Conservation (phyloP, 208 protist species). For the Leishmania tropica region DNA sequence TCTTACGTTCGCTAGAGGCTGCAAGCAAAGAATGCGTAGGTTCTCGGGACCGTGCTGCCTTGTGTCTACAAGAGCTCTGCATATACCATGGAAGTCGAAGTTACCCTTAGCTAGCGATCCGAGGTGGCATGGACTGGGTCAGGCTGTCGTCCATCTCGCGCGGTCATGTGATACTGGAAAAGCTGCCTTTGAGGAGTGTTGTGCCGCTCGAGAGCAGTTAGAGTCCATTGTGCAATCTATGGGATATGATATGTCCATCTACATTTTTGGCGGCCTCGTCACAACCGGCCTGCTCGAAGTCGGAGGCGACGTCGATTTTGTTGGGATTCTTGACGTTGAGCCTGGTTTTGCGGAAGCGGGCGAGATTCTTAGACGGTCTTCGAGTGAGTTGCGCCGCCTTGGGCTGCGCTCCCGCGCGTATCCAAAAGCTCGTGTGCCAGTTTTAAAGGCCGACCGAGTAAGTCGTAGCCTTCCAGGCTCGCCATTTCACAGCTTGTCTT, state of each 20-base stretch:
- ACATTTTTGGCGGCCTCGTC: slow-evolving; percentile 87
- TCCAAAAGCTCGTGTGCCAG: slow-evolving; percentile 83
- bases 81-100: slow-evolving; percentile 62
- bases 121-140: slow-evolving; percentile 60
- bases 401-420: slow-evolving; percentile 68
- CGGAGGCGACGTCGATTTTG: slow-evolving; percentile 90
- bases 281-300: slow-evolving; percentile 80
- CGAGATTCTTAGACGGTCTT: slow-evolving; percentile 69
- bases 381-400: slow-evolving; percentile 72
- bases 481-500: slow-evolving; percentile 68
- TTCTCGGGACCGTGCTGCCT: background rate
- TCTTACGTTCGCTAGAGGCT: background rate
- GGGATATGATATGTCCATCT: slow-evolving; percentile 88
- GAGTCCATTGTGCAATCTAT: slow-evolving; percentile 77
- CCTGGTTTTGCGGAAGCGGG: slow-evolving; percentile 77
- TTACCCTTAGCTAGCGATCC: slow-evolving; percentile 40
- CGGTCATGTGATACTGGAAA: slow-evolving; percentile 75
- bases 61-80: slow-evolving; percentile 17
- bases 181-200: slow-evolving; percentile 84
- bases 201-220: slow-evolving; percentile 72
- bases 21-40: slow-evolving; percentile 20
- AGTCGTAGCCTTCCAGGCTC: slow-evolving; percentile 80
- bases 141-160: slow-evolving; percentile 62
- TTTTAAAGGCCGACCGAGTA: slow-evolving; percentile 83
- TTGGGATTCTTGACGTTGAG: slow-evolving; percentile 85